Base-by-base conservation (phyloP, 2,329 filamentous ascomycete species). In the Scedosporium dehoogii region DNA sequence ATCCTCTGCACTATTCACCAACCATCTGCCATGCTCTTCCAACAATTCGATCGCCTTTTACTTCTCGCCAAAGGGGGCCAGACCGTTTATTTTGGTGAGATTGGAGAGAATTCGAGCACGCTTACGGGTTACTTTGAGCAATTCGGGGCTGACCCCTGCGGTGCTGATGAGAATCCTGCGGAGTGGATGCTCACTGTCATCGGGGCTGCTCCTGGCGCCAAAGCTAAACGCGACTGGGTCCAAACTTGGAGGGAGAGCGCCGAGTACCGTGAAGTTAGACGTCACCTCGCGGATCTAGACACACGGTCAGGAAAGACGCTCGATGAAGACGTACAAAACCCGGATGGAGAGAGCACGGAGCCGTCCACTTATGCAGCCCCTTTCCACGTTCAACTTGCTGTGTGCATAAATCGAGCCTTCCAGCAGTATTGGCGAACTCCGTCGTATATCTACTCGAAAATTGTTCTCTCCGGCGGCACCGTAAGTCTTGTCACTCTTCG, bases 351-450 rank as follows among this genome's bases (percentile, higher is more conserved):
- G 21, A 33, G 51, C 53, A 46, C 67, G 75, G 79, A 59, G 73
- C 78, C 64, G 76, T 78, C 67, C 27, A 87, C 90, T 72, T 91
- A 90, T 65, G 89, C 89, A 1, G 87, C 86, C 23, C 83, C 87
- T 0, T 87, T 91, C 68, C 66, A 61, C 1, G 68, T 75, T 4
- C 89, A 92, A 68, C 72, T 90, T 7, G 76, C 74, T 51, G 78
- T 85, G 64, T 85, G 87, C 44, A 81, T 81, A 9, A 70, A 78
- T 51, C 86, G 89, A 64, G 85, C 90, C 12, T 91, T 90, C 73
- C 80, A 88, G 68, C 89, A 92, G 71, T 90, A 90, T 77, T 92
- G 89, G 88, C 83, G 89, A 60, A 89, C 82, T 1, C 89, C 89
- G 0, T 79, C 82, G 1, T 92, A 92, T 74, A 86, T 92, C 68